These are phyloP conservation scores for Alloteropsis angusta DNA, from an alignment of 202 grass and related monocot genomes.

Conservation along the genomic window DNA sequence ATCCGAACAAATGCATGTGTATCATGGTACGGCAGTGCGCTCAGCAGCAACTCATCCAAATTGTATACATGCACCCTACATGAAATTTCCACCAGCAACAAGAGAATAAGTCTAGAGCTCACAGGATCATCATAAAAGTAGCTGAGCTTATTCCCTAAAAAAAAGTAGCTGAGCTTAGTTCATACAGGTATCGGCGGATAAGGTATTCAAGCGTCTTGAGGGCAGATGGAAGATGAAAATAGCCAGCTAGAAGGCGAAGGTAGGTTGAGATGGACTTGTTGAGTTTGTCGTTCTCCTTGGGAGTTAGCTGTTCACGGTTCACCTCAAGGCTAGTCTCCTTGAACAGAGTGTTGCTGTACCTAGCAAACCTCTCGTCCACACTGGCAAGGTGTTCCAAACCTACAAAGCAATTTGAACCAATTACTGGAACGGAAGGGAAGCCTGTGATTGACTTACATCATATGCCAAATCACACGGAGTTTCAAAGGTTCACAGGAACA, in stretches of 20 bases:
- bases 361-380: constrained; percentile 52
- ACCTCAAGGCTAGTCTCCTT: constrained; percentile 72
- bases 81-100: constrained; percentile 14
- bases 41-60: constrained; percentile 65
- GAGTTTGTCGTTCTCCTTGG: constrained; percentile 68
- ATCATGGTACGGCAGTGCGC: constrained; percentile 70
- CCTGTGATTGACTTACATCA: not conserved
- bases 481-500: not conserved
- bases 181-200: constrained; percentile 82
- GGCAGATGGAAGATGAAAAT: constrained; percentile 62
- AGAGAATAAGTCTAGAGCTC: constrained; percentile 11
- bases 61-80: constrained; percentile 91
- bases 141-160: too few relatives aligned
- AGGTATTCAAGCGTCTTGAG: constrained; percentile 88
- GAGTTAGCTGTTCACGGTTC: constrained; percentile 63
- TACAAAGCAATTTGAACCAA: constrained; percentile 23
- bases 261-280: constrained; percentile 77
- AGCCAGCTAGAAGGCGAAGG: constrained; percentile 65
- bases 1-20: constrained; percentile 82
- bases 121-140: not conserved
- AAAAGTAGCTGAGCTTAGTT: not conserved
- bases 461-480: not conserved
- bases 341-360: constrained; percentile 60
- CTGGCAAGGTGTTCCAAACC: constrained; percentile 67
- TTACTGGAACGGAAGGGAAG: not conserved